Base-by-base conservation (phyloP, 352 stramenopile species). In the Pythium scleroteichum region DNA sequence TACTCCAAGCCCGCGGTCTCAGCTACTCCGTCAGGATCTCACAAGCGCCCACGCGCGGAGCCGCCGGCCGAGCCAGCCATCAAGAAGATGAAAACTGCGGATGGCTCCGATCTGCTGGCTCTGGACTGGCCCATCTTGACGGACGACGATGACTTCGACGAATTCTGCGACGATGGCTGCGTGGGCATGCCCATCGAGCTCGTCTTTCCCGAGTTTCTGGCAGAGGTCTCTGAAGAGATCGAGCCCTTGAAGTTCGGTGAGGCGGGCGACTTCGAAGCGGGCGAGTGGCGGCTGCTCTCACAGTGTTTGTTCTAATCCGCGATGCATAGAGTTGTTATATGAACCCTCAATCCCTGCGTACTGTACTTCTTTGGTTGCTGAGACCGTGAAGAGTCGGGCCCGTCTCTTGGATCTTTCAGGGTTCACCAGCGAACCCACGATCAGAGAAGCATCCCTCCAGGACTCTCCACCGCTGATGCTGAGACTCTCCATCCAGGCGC, bases 141-240 rank as follows among this genome's bases (percentile, higher is more conserved):
- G 4, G 33, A 22, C 14, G 54, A 54, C 9, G 24, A 50, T 3
- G 16, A 22, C 10, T 27, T 20, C 20, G 50, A 57, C 3, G 35
- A 57, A 12, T 8, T 35, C 20, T 42, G 22, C 3, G 46, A 51
- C 2, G 57, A 58, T 16, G 57, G 58, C 40, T 41, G 39, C 20
- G 57, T 64, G 6, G 57, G 57, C 3, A 29, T 64, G 8, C 57
- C 57, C 1, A 56, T 64, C 39, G 57, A 64, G 8, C 19, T 64
- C 7, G 45, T 64, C 20, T 64, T 64, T 22, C 27, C 38, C 3
- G 22, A 45, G 1, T 35, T 10, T 5, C 12, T 46, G 35, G 33
- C 19, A 13, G 8, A 50, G 1, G 4, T 16, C 16, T 23, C 10
- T 20, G 10, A 26, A 17, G 26, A 26, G 17, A 41, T 59, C 5